A percentile compares a stretch with the other conserved stretches of the same genome.
Evolutionary conservation across 257 asterid species (phyloP).

Genomic region (Petrea volubilis): DNA sequence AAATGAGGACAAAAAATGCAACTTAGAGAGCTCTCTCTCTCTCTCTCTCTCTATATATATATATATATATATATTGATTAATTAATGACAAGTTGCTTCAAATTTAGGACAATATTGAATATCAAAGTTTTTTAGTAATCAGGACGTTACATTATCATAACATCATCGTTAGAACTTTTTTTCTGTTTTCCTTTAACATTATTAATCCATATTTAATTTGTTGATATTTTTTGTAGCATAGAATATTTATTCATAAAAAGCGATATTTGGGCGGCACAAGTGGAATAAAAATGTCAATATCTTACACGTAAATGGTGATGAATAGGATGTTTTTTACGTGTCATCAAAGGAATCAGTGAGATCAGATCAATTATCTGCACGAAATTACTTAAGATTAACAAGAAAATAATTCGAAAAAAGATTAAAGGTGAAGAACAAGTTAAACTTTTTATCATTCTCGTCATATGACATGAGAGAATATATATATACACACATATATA

Average conservation of each 20-base stretch:
- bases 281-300: slow-evolving; percentile 6
- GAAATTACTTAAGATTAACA: neutral
- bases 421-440: neutral
- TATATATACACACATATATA: too few relatives aligned
- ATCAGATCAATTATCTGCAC: neutral
- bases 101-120: too few relatives aligned
- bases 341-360: neutral
- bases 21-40: too few relatives aligned
- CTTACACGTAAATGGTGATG: neutral
- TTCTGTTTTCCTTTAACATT: too few relatives aligned
- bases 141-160: too few relatives aligned
- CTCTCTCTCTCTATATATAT: too few relatives aligned
- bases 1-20: neutral
- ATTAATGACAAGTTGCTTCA: too few relatives aligned
- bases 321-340: slow-evolving; percentile 9
- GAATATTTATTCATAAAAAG: neutral
- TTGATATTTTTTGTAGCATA: neutral
- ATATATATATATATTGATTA: too few relatives aligned
- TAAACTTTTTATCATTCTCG: neutral
- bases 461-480: too few relatives aligned
- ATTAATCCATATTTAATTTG: too few relatives aligned
- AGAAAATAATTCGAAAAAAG: neutral
- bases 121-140: too few relatives aligned
- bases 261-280: neutral
- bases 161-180: too few relatives aligned